Evolutionary conservation across 164 flowering plant species (phyloP).

Genomic region (Nymphaea thermarum): DNA sequence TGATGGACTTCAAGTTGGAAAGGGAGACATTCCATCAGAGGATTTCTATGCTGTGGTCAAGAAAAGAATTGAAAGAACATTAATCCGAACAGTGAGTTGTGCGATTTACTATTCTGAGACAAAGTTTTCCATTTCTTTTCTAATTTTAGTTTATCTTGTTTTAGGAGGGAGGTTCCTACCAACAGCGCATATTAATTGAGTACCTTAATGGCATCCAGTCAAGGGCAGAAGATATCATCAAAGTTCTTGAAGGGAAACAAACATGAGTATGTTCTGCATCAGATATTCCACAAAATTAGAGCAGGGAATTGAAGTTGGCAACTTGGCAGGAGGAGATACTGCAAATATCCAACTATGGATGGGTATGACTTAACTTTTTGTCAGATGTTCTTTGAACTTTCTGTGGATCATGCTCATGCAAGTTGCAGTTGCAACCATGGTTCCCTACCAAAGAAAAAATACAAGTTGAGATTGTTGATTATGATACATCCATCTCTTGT

Average conservation of each 20-base stretch:
- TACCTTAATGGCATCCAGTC: constrained; percentile 71
- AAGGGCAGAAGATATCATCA: constrained; percentile 59
- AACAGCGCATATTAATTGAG: constrained; percentile 67
- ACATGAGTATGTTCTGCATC: not conserved
- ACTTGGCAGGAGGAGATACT: too few relatives aligned
- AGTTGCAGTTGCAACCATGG: too few relatives aligned
- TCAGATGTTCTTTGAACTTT: too few relatives aligned
- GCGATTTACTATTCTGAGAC: not conserved
- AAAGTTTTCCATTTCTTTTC: not conserved
- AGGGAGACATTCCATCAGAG: constrained; percentile 61
- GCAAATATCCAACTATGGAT: too few relatives aligned
- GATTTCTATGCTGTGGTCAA: constrained; percentile 57
- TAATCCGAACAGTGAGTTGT: constrained; percentile 63
- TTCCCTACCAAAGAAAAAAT: too few relatives aligned
- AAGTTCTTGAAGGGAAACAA: constrained; percentile 35
- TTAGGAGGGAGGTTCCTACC: constrained; percentile 89
- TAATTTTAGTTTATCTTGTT: not conserved
- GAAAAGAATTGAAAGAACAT: constrained; percentile 63
- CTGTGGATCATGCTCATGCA: too few relatives aligned
- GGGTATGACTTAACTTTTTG: too few relatives aligned
- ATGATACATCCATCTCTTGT: too few relatives aligned
- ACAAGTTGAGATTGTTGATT: too few relatives aligned
- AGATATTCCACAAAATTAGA: too few relatives aligned
- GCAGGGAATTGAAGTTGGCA: too few relatives aligned
- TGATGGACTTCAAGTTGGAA: constrained; percentile 55